Percentiles rank a stretch among this genome's conserved stretches.
Conservation (phyloP, 345 rosid species). For the Eucalyptus cloeziana region DNA sequence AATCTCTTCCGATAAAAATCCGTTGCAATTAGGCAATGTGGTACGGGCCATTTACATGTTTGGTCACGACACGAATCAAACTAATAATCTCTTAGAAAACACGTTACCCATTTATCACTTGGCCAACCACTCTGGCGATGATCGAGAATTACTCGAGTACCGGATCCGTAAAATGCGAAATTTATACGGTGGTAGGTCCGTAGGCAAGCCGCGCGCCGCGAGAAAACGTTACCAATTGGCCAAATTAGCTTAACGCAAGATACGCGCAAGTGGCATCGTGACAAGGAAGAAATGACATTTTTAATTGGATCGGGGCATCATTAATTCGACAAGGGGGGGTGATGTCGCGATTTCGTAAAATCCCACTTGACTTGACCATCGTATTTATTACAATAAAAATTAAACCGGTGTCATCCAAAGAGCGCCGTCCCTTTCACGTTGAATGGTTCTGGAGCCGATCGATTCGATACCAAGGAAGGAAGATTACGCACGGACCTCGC, state of each 20-base stretch:
- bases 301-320: background rate
- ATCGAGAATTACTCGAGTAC: background rate
- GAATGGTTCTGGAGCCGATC: background rate
- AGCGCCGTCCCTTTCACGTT: background rate
- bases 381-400: background rate
- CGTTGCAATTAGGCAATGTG: accelerated
- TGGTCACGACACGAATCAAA: background rate
- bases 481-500: background rate
- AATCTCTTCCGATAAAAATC: background rate
- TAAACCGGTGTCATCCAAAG: background rate
- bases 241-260: background rate
- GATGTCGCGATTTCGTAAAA: background rate
- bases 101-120: background rate
- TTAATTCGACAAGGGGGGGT: background rate
- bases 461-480: background rate
- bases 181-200: background rate
- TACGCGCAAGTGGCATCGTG: background rate
- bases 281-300: background rate
- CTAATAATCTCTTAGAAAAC: background rate
- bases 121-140: background rate
- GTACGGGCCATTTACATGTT: background rate
- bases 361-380: background rate
- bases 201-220: background rate
- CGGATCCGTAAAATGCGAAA: background rate
- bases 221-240: background rate